A percentile compares a stretch with the other conserved stretches of the same genome.
These are phyloP conservation scores for Hypoxylon sp. DNA, from an alignment of 2,329 filamentous ascomycete species.

Conservation along the genomic window DNA sequence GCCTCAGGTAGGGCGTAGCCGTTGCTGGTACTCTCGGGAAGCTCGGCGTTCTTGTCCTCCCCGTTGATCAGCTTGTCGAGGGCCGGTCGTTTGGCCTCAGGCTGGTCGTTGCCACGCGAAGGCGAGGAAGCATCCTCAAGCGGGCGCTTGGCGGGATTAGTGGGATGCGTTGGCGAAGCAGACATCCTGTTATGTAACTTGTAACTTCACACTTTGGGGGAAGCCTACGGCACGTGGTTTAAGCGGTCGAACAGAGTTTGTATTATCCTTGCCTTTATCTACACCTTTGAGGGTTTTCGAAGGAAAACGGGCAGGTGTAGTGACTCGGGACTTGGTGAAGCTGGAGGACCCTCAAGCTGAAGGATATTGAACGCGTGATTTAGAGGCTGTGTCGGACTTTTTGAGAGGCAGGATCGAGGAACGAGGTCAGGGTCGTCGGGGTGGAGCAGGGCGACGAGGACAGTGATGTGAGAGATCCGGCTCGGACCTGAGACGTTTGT, in stretches of 20 bases:
- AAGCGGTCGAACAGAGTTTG: constrained; percentile 51
- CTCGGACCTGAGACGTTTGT: constrained; percentile 39
- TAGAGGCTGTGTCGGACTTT: constrained; percentile 41
- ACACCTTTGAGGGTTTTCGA: constrained; percentile 84
- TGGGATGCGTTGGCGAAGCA: constrained; percentile 70
- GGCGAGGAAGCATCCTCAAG: constrained; percentile 97
- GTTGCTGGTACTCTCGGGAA: constrained; percentile 50
- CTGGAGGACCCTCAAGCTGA: constrained; percentile 39
- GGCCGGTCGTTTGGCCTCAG: constrained; percentile 95
- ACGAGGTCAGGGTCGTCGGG: constrained; percentile 40
- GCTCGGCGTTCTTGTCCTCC: constrained; percentile 53
- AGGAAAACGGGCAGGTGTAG: constrained; percentile 93
- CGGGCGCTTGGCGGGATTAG: constrained; percentile 85
- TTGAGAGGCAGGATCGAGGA: constrained; percentile 42
- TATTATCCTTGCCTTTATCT: constrained; percentile 70
- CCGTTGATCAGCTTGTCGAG: constrained; percentile 86
- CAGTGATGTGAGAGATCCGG: constrained; percentile 40
- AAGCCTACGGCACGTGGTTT: constrained; percentile 44
- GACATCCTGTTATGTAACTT: constrained; percentile 74
- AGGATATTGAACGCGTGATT: constrained; percentile 39
- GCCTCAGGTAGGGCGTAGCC: constrained; percentile 51
- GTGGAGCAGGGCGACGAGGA: constrained; percentile 30
- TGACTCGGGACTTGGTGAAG: constrained; percentile 58
- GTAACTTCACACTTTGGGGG: constrained; percentile 36
- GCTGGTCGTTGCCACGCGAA: constrained; percentile 88